These are phyloP conservation scores for Macadamia tetraphylla DNA, from an alignment of 164 flowering plant species.

Conservation along the genomic window DNA sequence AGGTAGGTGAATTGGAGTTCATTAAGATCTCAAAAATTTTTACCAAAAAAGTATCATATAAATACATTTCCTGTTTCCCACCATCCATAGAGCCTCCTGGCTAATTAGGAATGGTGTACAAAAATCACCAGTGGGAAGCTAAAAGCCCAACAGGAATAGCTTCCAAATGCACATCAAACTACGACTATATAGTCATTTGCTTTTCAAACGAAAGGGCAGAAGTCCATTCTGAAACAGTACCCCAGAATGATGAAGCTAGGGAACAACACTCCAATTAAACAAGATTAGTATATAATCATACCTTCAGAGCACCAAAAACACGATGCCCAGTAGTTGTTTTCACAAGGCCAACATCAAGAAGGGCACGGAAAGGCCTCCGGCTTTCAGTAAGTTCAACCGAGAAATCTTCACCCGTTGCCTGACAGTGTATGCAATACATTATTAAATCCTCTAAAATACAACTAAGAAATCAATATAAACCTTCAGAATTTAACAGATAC, in stretches of 20 bases:
- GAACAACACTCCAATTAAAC: not conserved
- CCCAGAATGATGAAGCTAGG: not conserved
- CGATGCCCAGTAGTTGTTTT: slow-evolving; percentile 46
- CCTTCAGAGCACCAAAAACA: slow-evolving; percentile 49
- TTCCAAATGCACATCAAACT: too few relatives aligned
- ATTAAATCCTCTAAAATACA: not conserved
- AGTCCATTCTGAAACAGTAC: too few relatives aligned
- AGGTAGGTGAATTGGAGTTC: too few relatives aligned
- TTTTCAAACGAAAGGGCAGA: too few relatives aligned
- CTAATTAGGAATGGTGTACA: too few relatives aligned
- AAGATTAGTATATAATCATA: slow-evolving; percentile 1
- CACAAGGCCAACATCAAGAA: slow-evolving; percentile 49
- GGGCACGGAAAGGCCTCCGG: slow-evolving; percentile 51
- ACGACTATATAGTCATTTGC: too few relatives aligned
- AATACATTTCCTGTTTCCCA: too few relatives aligned
- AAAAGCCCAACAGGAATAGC: too few relatives aligned
- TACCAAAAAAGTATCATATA: too few relatives aligned
- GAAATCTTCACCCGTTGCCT: slow-evolving; percentile 44
- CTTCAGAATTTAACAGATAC: slow-evolving; percentile 3
- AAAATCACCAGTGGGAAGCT: too few relatives aligned
- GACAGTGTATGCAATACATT: not conserved
- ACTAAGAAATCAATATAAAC: not conserved
- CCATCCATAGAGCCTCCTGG: too few relatives aligned
- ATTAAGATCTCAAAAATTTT: too few relatives aligned
- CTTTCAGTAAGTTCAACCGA: slow-evolving; percentile 38